Conservation (phyloP, 2,329 filamentous ascomycete genomes). For the Leptographium wingfieldii region DNA sequence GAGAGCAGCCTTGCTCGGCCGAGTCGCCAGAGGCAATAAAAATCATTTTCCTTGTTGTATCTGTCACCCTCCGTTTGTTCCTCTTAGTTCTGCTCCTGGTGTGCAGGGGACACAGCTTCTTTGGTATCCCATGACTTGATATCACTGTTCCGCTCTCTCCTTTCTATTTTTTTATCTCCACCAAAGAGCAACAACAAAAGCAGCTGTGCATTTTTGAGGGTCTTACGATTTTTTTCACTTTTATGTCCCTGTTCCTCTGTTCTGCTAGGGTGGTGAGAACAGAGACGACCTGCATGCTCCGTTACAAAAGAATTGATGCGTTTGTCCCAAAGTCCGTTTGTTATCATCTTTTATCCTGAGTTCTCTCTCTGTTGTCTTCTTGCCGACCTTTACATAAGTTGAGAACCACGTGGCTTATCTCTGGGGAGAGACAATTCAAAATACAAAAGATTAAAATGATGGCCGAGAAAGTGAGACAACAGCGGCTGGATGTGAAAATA, state of each 20-base stretch:
- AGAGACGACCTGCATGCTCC: neutral
- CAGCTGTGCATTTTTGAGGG: neutral
- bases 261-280: neutral
- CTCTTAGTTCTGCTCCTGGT: neutral
- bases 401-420: neutral
- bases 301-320: neutral
- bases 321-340: neutral
- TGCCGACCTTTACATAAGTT: neutral
- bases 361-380: neutral
- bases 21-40: conserved; percentile 1
- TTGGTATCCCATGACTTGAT: neutral
- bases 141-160: neutral
- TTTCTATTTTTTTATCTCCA: neutral
- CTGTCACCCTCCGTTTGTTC: neutral
- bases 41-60: neutral
- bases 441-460: neutral
- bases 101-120: neutral
- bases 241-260: neutral
- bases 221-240: neutral
- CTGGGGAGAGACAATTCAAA: neutral
- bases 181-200: neutral
- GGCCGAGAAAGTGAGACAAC: neutral
- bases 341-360: neutral
- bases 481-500: neutral
- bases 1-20: conserved; percentile 1